Base-by-base conservation (phyloP, 148 eudicot genomes). In the Camellia lanceoleosa region DNA sequence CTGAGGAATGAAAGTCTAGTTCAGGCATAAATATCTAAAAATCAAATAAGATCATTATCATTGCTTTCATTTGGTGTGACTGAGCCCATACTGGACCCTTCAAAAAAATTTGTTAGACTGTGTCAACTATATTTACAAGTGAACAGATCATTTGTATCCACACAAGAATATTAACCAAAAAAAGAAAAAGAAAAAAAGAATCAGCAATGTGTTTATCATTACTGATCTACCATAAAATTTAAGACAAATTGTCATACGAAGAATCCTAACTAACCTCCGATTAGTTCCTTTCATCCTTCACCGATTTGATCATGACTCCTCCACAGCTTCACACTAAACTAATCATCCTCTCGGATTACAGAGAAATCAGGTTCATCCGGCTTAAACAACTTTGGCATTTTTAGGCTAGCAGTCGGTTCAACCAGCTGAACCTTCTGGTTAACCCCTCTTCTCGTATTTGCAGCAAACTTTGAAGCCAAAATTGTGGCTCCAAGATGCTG, bases 331-430 rank as follows among this genome's bases (percentile, higher is more conserved):
- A 30, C 54, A 64, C 82, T 82, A 78, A 69, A 69, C 75, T 44
- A 59, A 71, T 59, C 70, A 72, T 78, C 80, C 7, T 82, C 78
- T 16, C 77, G 19, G 3, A 79, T 78, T 10, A 9, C 68, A 46
- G 85, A 90, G 83, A 93, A 92, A 77, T 89, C 90, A 2, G 97
- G 94, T 78, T 88, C 91, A 55, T 93, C 84, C 0, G 97, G 97
- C 78, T 93, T 93, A 30, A 90, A 85, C 81, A 92, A 77, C 62
- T 89, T 88, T 9, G 92, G 89, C 90, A 88, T 87, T 79, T 83
- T 85, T 38, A 87, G 46, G 71, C 88, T 84, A 5, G 86, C 78
- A 64, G 82, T 59, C 66, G 79, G 43, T 2, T 83, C 86, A 68
- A 60, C 79, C 30, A 59, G 56, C 23, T 73, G 82, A 14, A 41